Conservation (phyloP, 2,329 filamentous ascomycete species). For the Huntiella abstrusa region DNA sequence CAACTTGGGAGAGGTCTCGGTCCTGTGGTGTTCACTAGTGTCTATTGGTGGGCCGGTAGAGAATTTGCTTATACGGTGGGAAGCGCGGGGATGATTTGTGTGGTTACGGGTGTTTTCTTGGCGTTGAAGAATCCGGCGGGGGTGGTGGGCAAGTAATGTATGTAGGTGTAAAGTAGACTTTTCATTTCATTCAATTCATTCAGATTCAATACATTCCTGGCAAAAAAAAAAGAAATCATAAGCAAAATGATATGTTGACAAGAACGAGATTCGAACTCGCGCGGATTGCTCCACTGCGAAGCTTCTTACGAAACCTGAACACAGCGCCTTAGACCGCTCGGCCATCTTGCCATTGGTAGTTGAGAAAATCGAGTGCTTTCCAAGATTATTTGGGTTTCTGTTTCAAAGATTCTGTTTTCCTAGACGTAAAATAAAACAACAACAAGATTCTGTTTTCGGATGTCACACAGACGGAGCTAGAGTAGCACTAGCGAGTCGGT, state of each 20-base stretch:
- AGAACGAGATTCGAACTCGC: slow-evolving; percentile 16
- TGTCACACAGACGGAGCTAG: too few species aligned
- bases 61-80: slow-evolving; percentile 71
- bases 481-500: too few species aligned
- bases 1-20: slow-evolving; percentile 78
- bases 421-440: too few species aligned
- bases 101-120: slow-evolving; percentile 51
- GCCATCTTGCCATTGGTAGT: not conserved
- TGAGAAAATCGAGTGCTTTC: too few species aligned
- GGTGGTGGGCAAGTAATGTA: not conserved
- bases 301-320: not conserved
- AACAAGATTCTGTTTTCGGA: too few species aligned
- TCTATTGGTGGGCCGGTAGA: slow-evolving; percentile 97
- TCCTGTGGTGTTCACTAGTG: slow-evolving; percentile 74
- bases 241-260: slow-evolving; percentile 16
- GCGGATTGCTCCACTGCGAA: slow-evolving; percentile 11
- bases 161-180: too few species aligned
- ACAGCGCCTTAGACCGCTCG: not conserved
- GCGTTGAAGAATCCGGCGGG: slow-evolving; percentile 44
- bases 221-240: too few species aligned
- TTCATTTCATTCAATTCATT: too few species aligned
- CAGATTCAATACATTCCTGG: too few species aligned
- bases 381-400: too few species aligned
- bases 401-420: too few species aligned
- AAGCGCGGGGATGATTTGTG: slow-evolving; percentile 58